Conservation (phyloP, 306 rosid genomes). For the Astragalus membranaceus region DNA sequence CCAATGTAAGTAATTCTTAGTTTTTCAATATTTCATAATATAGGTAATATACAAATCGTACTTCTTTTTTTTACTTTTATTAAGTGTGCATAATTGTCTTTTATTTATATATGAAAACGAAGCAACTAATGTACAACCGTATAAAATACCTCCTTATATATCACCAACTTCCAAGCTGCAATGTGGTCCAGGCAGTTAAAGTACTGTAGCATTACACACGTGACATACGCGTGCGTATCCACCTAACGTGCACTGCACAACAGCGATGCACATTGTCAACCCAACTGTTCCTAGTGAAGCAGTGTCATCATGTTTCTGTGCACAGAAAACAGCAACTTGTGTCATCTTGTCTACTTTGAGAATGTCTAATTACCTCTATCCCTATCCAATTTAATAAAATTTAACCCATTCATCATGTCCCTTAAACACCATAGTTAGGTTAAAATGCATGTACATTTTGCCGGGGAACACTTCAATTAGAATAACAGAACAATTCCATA, state of each 20-base stretch:
- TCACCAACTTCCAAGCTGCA: background rate
- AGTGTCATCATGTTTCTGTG: constrained; percentile 28
- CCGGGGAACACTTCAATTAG: background rate
- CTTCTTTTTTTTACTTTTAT: too few relatives aligned
- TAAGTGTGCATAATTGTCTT: too few relatives aligned
- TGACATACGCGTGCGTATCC: constrained; percentile 36
- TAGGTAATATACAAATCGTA: too few relatives aligned
- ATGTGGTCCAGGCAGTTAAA: constrained; percentile 22
- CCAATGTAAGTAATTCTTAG: too few relatives aligned
- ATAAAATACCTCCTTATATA: too few relatives aligned
- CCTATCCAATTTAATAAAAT: background rate
- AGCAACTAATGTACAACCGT: too few relatives aligned
- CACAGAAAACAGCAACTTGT: constrained; percentile 21
- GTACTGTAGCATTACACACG: constrained; percentile 23
- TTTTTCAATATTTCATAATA: too few relatives aligned
- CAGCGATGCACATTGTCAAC: constrained; percentile 27
- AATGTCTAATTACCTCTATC: background rate
- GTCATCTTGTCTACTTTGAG: constrained; percentile 28
- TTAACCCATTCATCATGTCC: constrained; percentile 2
- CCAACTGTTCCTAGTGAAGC: constrained; percentile 22
- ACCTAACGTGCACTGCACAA: constrained; percentile 17
- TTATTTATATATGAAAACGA: too few relatives aligned
- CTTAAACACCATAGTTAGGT: constrained; percentile 1
- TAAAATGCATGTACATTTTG: background rate
- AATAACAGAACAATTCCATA: background rate